Conservation (phyloP, 129 eudicot species). For the Saussurea involucrata region DNA sequence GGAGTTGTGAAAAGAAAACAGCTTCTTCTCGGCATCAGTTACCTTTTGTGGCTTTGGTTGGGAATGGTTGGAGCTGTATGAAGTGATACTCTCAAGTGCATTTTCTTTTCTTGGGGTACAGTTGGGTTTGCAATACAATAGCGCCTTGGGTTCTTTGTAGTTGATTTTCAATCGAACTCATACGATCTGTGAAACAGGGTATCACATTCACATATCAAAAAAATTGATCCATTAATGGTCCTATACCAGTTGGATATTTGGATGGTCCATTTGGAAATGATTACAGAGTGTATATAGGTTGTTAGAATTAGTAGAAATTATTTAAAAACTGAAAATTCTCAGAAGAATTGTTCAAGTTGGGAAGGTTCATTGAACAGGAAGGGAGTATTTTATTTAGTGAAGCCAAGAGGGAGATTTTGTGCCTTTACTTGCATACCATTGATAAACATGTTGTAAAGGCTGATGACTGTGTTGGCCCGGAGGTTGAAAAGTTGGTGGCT, state of each 20-base stretch:
- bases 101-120: neutral
- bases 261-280: neutral
- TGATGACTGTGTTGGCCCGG: constrained; percentile 70
- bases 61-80: neutral
- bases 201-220: neutral
- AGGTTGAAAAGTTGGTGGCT: constrained; percentile 64
- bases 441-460: constrained; percentile 59
- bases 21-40: neutral
- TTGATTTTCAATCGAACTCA: neutral
- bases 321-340: neutral
- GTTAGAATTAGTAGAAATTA: neutral
- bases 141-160: neutral
- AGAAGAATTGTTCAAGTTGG: neutral
- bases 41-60: neutral
- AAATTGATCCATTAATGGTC: neutral
- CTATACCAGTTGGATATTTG: neutral
- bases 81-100: neutral
- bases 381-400: neutral
- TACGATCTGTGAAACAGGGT: neutral
- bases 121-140: neutral
- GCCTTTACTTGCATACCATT: neutral
- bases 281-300: neutral
- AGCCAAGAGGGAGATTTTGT: neutral
- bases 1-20: neutral
- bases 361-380: neutral